A percentile compares a stretch with the other conserved stretches of the same genome.
Evolutionary conservation across 352 stramenopile genomes (phyloP).

Genomic region (Globisporangium nodosum): DNA sequence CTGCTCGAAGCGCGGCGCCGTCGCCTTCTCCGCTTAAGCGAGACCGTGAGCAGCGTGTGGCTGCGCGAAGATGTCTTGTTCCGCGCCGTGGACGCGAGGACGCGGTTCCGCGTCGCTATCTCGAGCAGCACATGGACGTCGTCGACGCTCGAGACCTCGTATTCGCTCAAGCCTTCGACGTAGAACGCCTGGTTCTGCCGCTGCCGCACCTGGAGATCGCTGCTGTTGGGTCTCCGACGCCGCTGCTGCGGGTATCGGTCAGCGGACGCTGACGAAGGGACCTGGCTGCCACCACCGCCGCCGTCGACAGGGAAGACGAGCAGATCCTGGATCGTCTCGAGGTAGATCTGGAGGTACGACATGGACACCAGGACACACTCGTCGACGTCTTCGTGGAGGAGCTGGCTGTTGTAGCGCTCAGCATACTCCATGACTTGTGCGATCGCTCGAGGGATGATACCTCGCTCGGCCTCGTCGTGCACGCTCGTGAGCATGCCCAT

Average conservation of each 20-base stretch:
- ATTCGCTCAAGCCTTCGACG: conserved; percentile 49
- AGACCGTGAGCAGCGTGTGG: conserved; percentile 63
- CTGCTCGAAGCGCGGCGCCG: background rate
- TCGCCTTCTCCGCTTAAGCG: conserved; percentile 16
- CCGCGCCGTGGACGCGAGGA: conserved; percentile 45
- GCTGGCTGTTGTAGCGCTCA: conserved; percentile 13
- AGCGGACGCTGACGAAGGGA: background rate
- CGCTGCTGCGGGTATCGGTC: background rate
- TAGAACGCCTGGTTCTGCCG: conserved; percentile 43
- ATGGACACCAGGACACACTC: conserved; percentile 25
- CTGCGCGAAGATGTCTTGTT: conserved; percentile 73
- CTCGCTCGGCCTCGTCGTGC: conserved; percentile 24
- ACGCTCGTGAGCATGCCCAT: conserved; percentile 61
- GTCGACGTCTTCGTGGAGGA: background rate
- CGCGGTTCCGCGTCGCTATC: conserved; percentile 38
- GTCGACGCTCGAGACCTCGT: conserved; percentile 36
- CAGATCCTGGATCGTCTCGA: conserved; percentile 68
- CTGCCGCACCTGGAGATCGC: conserved; percentile 47
- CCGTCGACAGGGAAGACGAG: conserved; percentile 20
- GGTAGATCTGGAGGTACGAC: conserved; percentile 73
- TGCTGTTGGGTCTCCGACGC: background rate
- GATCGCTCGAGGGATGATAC: conserved; percentile 61
- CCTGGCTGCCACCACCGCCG: background rate
- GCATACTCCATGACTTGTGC: conserved; percentile 40
- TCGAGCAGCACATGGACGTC: conserved; percentile 45